Conservation (phyloP, 2,329 filamentous ascomycete genomes). For the Xylariaceae sp. region DNA sequence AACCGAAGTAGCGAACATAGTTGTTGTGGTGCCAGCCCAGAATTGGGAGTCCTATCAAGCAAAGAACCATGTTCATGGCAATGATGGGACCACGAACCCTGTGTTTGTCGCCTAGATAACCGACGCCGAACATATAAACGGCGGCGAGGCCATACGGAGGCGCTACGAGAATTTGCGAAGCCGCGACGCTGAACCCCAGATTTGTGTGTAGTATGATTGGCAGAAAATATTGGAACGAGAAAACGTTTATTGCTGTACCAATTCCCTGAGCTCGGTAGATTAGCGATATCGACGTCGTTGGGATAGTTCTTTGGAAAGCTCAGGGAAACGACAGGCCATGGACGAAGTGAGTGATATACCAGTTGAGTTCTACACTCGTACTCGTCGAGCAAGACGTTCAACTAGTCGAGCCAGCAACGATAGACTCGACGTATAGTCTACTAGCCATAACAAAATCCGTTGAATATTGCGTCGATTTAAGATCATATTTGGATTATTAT, state of each 20-base stretch:
- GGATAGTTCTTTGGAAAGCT: no score
- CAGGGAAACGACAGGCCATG: no score
- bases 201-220: slow-evolving; percentile 68
- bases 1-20: slow-evolving; percentile 66
- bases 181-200: slow-evolving; percentile 63
- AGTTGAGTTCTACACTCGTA: no score
- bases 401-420: no score
- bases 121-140: slow-evolving; percentile 58
- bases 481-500: no score
- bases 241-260: slow-evolving; percentile 68
- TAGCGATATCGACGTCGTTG: no score
- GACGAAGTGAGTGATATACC: no score
- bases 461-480: no score
- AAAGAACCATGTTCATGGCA: slow-evolving; percentile 62
- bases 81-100: slow-evolving; percentile 65
- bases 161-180: slow-evolving; percentile 68
- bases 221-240: slow-evolving; percentile 76
- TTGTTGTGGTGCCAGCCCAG: slow-evolving; percentile 63
- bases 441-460: no score
- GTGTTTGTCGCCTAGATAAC: slow-evolving; percentile 66
- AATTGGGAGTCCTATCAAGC: slow-evolving; percentile 67
- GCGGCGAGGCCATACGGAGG: slow-evolving; percentile 67
- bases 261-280: no score
- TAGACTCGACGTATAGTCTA: no score
- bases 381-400: no score